Evolutionary conservation across 306 rosid species (phyloP), one percentile per base, ranked within the genome.

Genomic region (Medicago lupulina): DNA sequence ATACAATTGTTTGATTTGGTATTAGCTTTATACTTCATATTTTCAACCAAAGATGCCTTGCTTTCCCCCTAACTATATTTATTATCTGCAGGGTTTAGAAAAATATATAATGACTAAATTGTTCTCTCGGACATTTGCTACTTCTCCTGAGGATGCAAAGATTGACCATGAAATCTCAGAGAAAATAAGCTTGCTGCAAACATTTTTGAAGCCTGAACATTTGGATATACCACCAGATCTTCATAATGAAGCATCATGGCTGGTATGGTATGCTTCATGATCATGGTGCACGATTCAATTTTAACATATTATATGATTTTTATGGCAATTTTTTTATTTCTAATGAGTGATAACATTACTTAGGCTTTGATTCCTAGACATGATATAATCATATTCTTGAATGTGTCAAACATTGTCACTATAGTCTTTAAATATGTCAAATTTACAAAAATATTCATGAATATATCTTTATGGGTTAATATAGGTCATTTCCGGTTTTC

Each of bases 151-250:
- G 80, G 96, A 90, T 78, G 38, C 53, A 7, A 84, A 77, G 84
- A 80, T 74, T 34, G 92, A 90, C 80, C 67, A 70, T 60, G 83
- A 88, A 81, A 70, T 86, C 69, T 84, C 83, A 0, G 83, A 79
- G 67, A 90, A 90, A 77, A 88, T 86, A 63, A 34, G 79, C 61
- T 51, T 81, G 66, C 77, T 90, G 65, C 89, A 84, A 80, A 83
- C 89, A n/a, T 90, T 90, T 83, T 59, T 90, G 66, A 86, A 86
- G 88, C 96, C 90, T 14, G 80, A 86, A 79, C 96, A 90, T 81
- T 80, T 90, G 74, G 96, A 90, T 81, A 90, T 88, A 51, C 93
- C 91, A 3, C 63, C 46, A 10, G 65, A 67, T 73, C 86, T 88
- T 62, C 83, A 70, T 39, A 86, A 85, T 67, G 91, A 90, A 82